Conservation (phyloP, 345 rosid species). For the Brassica juncea region DNA sequence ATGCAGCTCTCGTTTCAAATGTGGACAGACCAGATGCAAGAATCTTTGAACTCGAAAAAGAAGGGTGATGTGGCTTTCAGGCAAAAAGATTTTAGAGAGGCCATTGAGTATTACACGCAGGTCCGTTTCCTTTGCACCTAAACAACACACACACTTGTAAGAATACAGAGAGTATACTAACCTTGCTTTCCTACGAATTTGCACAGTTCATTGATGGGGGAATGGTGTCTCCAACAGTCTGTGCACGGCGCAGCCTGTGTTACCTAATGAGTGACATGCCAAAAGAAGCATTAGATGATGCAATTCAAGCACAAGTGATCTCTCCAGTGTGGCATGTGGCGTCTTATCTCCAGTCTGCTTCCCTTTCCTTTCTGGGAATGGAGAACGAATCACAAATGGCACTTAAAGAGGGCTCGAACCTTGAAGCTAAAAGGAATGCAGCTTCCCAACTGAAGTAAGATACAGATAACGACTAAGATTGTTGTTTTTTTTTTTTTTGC, state of each 20-base stretch:
- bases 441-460: slow-evolving; percentile 11
- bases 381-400: slow-evolving; percentile 83
- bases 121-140: slow-evolving; percentile 37
- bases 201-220: slow-evolving; percentile 81
- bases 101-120: slow-evolving; percentile 77
- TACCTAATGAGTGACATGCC: slow-evolving; percentile 78
- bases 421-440: slow-evolving; percentile 54
- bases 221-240: slow-evolving; percentile 82
- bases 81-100: slow-evolving; percentile 73
- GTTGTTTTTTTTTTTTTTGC: background rate
- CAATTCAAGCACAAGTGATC: slow-evolving; percentile 75
- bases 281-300: slow-evolving; percentile 75
- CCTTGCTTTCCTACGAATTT: background rate
- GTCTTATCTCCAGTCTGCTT: slow-evolving; percentile 74
- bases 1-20: slow-evolving; percentile 85
- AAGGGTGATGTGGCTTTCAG: slow-evolving; percentile 89
- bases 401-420: slow-evolving; percentile 71
- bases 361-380: slow-evolving; percentile 66
- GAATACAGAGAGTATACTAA: background rate
- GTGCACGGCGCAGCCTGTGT: slow-evolving; percentile 83
- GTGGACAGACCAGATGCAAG: slow-evolving; percentile 99
- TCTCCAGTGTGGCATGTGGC: slow-evolving; percentile 90
- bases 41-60: slow-evolving; percentile 80
- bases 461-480: background rate
- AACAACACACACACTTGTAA: background rate